Base-by-base conservation (phyloP, 2,329 filamentous ascomycete species). In the Endothia cerciana region DNA sequence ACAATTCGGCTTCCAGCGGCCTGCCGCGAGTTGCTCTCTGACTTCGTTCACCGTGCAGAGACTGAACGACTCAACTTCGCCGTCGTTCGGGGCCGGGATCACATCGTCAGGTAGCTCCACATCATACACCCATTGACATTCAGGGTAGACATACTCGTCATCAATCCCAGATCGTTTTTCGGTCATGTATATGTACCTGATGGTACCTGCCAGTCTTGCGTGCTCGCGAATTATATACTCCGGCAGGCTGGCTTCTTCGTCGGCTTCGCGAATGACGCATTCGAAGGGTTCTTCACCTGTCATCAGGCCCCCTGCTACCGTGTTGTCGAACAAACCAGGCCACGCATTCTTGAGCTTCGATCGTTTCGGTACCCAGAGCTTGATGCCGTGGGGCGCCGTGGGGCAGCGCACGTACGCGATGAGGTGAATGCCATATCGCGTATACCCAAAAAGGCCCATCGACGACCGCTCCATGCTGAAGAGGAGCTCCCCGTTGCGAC, bases 1-100 rank as follows among this genome's bases (percentile, higher is more conserved):
- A 77, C 94, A 97, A 76, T 98, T 98, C 2, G 94, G 91, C 82
- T 99, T 99, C 82, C 94, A 99, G 71, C 90, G 86, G 17, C 91
- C 92, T 62, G 82, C 80, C 19, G 83, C 84, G 73, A 99, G 80
- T 55, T 89, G 88, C 65, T 83, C 81, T 76, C 89, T 86, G 55
- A 96, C 87, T 77, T 97, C 86, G n/a, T 91, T 86, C 49, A 97
- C 83, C 1, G 85, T 88, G 85, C 88, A 89, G 65, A 97, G 82
- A 74, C 87, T 85, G 75, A 98, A 98, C 68, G 88, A 87, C 73
- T 93, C 92, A 4, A 97, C 95, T 80, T 99, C 95, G 62, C 90
- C 89, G 76, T 99, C 95, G 66, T 91, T 89, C 22, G 94, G 94
- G 74, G 84, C 85, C 15, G 91, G 93, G 43, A 87, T 80, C 4